Evolutionary conservation across 306 rosid genomes (phyloP), one percentile per base, ranked within the genome.

Genomic region (Luffa aegyptiaca): DNA sequence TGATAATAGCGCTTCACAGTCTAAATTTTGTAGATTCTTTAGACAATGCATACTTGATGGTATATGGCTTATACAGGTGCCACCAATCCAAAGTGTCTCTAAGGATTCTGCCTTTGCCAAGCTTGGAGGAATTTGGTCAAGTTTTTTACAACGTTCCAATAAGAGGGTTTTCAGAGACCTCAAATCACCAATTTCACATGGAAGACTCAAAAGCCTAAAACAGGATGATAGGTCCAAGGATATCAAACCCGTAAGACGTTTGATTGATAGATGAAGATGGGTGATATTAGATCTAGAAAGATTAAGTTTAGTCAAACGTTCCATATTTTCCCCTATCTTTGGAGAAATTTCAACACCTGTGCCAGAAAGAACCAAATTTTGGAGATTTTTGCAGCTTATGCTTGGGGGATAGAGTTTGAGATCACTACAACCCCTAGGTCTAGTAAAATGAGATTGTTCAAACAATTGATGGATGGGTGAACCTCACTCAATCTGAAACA

Each of bases 91-190:
- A 21, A 80, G 82, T 16, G 26, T 33, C 82, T 68, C 26, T 37
- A 80, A 68, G 57, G 56, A 53, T 12, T 36, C 11, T 53, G 58
- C 59, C 31, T 46, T 52, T 52, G 42, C 68, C 31, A 68, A 21
- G 33, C 18, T n/a, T 18, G 26, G 10, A 18, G 86, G 81, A 17
- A 84, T 72, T 31, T 66, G 49, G 2, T 66, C 12, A 71, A 81
- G 41, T 13, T n/a, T 8, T 10, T 21, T 59, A 41, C 84, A 81
- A 18, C 80, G 76, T 6, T 63, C 37, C 5, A 84, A 33, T 8
- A 3, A 37, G 62, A 84, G 82, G 36, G 52, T 37, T 71, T 35
- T 77, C 35, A 84, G 63, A 62, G 80, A 78, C 33, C 44, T 78
- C 80, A 84, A 37, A 4, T 3, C 7, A 21, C 52, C 69, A 36